These are phyloP conservation scores for Hortiboletus flavorubellus DNA, from an alignment of 768 basidiomycete species.

Conservation along the genomic window DNA sequence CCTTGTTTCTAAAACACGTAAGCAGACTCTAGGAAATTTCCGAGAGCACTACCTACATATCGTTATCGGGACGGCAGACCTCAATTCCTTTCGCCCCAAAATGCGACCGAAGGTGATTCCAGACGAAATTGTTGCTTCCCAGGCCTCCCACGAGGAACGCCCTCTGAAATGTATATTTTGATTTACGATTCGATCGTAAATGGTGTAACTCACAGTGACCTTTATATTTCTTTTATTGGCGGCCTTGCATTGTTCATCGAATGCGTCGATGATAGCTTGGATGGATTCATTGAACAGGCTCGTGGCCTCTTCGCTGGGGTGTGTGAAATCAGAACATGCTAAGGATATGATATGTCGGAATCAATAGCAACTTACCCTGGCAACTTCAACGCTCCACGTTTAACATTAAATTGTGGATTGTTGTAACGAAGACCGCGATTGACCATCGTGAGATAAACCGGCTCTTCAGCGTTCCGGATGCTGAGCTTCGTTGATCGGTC, in stretches of 20 bases:
- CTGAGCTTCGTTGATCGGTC: slow-evolving; percentile 6
- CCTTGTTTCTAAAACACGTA: slow-evolving; percentile 1
- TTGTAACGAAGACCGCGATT: neutral
- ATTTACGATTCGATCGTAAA: too few species aligned
- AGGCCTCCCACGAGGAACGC: slow-evolving; percentile 14
- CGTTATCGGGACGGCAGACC: slow-evolving; percentile 5
- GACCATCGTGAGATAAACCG: neutral
- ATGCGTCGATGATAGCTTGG: slow-evolving; percentile 10
- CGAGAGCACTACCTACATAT: neutral
- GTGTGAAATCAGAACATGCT: neutral
- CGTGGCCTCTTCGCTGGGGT: slow-evolving; percentile 5
- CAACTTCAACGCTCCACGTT: slow-evolving; percentile 4
- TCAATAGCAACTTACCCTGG: neutral
- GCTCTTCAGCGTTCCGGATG: neutral
- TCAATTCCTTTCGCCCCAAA: neutral
- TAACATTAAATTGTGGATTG: slow-evolving; percentile 2
- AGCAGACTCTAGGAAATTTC: neutral
- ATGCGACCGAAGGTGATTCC: slow-evolving; percentile 5
- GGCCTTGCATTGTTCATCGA: slow-evolving; percentile 5
- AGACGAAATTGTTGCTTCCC: slow-evolving; percentile 4
- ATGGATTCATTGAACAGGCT: slow-evolving; percentile 8
- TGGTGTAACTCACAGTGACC: slow-evolving; percentile 1
- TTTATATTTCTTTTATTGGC: neutral
- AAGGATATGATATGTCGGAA: neutral
- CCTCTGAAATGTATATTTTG: neutral